A percentile compares a stretch with the other conserved stretches of the same genome.
Evolutionary conservation across 495 filamentous ascomycete genomes (phyloP).

Genomic region (Annulohypoxylon moriforme): DNA sequence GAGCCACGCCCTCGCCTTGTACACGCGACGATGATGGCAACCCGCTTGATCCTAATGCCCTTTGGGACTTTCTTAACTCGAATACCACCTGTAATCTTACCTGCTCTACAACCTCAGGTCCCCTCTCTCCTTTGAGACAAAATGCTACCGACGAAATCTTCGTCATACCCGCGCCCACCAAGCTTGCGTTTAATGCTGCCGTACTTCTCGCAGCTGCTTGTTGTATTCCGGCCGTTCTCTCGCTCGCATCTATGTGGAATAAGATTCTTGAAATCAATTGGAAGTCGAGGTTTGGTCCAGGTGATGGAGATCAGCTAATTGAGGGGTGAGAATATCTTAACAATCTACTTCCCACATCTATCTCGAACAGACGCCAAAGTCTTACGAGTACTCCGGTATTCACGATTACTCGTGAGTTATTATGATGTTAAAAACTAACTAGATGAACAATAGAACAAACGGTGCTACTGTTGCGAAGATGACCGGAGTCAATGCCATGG

Average conservation of each 20-base stretch:
- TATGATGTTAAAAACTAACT: not conserved
- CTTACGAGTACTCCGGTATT: not conserved
- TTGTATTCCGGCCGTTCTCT: slow-evolving; percentile 68
- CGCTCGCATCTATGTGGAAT: slow-evolving; percentile 67
- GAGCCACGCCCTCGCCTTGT: slow-evolving; percentile 55
- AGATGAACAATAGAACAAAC: slow-evolving; percentile 54
- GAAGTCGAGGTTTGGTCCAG: slow-evolving; percentile 53
- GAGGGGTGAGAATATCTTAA: slow-evolving; percentile 44
- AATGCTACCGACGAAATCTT: slow-evolving; percentile 65
- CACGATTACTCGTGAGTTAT: not conserved
- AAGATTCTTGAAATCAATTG: slow-evolving; percentile 69
- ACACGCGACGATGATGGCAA: slow-evolving; percentile 53
- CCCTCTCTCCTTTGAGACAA: slow-evolving; percentile 60
- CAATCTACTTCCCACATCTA: not conserved
- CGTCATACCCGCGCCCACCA: slow-evolving; percentile 63
- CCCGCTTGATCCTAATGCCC: slow-evolving; percentile 45
- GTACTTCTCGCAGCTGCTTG: slow-evolving; percentile 68
- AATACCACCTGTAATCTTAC: slow-evolving; percentile 53
- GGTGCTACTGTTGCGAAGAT: slow-evolving; percentile 63
- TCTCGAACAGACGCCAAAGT: not conserved
- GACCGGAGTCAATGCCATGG: slow-evolving; percentile 56
- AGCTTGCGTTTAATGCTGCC: slow-evolving; percentile 63
- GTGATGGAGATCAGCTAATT: slow-evolving; percentile 55
- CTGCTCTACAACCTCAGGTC: slow-evolving; percentile 56
- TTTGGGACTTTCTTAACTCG: slow-evolving; percentile 53